phyloP scores from a whole-genome alignment of 306 rosid genomes.

The Trichosanthes truncata region DNA sequence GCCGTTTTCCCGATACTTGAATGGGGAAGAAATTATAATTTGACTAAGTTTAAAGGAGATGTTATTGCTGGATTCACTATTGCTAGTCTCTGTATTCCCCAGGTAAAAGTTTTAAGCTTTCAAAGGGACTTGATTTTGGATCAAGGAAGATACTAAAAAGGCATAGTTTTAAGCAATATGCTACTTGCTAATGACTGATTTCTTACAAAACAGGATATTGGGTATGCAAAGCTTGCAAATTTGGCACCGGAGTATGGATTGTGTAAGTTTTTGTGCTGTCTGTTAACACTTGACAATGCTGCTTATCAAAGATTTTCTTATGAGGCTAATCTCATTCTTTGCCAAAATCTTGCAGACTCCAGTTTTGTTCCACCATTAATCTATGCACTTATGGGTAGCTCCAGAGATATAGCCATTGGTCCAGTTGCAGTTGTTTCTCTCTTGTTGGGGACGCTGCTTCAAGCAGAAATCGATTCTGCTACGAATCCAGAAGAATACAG shows the following conservation, averaged over 20 bases:
- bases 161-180: neutral
- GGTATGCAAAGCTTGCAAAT: constrained; percentile 29
- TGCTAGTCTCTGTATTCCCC: constrained; percentile 32
- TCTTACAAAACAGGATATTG: constrained; percentile 22
- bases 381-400: constrained; percentile 32
- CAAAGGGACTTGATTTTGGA: neutral
- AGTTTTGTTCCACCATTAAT: constrained; percentile 32
- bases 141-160: neutral
- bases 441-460: constrained; percentile 23
- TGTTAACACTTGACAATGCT: neutral
- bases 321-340: neutral
- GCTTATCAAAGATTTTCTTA: neutral
- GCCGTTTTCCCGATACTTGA: constrained; percentile 20
- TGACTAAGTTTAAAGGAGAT: constrained; percentile 20
- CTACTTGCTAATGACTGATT: neutral
- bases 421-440: constrained; percentile 34
- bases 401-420: constrained; percentile 32
- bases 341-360: constrained; percentile 15
- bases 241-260: constrained; percentile 20
- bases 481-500: neutral
- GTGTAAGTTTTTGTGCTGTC: constrained; percentile 11
- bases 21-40: constrained; percentile 19
- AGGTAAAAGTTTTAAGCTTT: constrained; percentile 8
- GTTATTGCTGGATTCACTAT: constrained; percentile 25
- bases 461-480: constrained; percentile 12